These are phyloP conservation scores for Chlorella sorokiniana DNA, from an alignment of 139 green algal species.

Conservation along the genomic window DNA sequence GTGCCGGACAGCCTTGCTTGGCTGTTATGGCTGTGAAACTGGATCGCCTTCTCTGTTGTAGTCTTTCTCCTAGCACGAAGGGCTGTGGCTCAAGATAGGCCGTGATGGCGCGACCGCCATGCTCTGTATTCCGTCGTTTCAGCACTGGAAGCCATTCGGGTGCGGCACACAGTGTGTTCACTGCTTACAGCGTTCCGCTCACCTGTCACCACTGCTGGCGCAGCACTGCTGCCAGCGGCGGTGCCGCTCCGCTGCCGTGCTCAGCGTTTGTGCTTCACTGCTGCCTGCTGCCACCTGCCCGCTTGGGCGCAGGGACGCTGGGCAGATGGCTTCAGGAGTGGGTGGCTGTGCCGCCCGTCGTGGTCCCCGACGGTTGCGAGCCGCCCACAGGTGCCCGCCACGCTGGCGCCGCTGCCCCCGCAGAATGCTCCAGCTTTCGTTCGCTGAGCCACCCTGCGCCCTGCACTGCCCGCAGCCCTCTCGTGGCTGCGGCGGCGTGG, in stretches of 20 bases:
- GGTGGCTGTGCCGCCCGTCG: not conserved
- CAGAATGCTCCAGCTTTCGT: not conserved
- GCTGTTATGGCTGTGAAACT: no score
- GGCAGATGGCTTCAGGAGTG: conserved; percentile 28
- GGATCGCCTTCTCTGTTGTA: no score
- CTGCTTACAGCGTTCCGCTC: no score
- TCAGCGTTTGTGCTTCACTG: not conserved
- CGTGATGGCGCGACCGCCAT: no score
- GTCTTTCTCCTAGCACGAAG: no score
- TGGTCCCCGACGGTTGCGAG: not conserved
- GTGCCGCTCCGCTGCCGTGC: not conserved
- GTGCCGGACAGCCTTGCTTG: no score
- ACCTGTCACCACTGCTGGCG: no score
- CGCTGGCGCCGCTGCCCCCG: not conserved
- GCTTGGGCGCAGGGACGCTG: conserved; percentile 1
- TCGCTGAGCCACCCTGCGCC: not conserved
- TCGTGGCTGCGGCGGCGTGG: conserved; percentile 59
- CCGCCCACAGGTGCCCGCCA: conserved; percentile 14
- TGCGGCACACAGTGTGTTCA: no score
- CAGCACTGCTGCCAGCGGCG: not conserved
- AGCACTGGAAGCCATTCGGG: no score
- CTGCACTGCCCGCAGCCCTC: conserved; percentile 37
- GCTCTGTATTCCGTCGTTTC: no score
- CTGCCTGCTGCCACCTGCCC: not conserved
- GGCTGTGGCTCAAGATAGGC: no score